Evolutionary conservation across 768 basidiomycete genomes (phyloP), one percentile per base, ranked within the genome.

Genomic region (Trametes coccinea): DNA sequence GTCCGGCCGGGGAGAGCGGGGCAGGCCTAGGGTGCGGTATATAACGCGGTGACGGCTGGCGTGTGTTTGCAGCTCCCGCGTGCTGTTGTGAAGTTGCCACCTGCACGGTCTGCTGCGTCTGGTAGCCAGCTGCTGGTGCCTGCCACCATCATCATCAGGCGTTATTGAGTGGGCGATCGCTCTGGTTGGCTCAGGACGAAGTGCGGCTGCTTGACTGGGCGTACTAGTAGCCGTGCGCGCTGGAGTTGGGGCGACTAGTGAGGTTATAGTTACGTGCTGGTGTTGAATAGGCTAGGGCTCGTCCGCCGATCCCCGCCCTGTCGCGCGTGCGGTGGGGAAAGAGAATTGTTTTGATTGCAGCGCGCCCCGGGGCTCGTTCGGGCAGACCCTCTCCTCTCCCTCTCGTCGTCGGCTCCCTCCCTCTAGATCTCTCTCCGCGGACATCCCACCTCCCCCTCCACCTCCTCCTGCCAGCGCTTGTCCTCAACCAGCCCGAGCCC

Each of bases 371-470:
- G 30, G 4, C 53, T 29, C 40, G 16, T 10, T 6, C 55, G 14
- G 48, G 40, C 48, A 58, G n/a, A 17, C 10, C 16, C 30, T 31
- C 40, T 51, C 56, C 56, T 40, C 22, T 22, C 22, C 22, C 22
- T 22, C 22, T 22, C 22, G 22, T 51, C 56, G 7, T 37, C 48
- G 27, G 41, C 48, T 51, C 29, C 29, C 60, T 30, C 31, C 13
- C 41, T 13, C 60, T 37, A 10, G 43, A 22, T 14, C 49, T 53
- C 59, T 7, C 59, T 59, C 62, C 62, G 62, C 62, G 62, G 62
- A 63, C 57, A 51, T 59, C 56, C 40, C 56, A 11, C 50, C 6
- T n/a, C n/a, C 41, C 14, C 41, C n/a, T n/a, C 41, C 41, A 8
- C 41, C n/a, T n/a, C 41, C 41, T 43, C 41, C 13, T 29, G 3